Percentiles rank a stretch among this genome's conserved stretches.
phyloP scores from a whole-genome alignment of 305 asterid genomes.

The Fraxinus sp. region DNA sequence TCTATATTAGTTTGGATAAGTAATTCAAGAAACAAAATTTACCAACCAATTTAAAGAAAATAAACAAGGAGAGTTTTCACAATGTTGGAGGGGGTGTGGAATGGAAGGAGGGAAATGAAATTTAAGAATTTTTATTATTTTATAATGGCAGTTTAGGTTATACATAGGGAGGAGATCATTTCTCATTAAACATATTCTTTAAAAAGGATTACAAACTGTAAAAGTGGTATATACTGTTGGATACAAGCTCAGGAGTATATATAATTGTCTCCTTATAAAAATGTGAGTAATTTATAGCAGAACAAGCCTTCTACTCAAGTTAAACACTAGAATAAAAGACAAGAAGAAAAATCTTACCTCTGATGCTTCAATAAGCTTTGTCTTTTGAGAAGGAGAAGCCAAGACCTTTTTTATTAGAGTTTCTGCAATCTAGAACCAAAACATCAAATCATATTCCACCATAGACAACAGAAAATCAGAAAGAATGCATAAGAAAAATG shows the following conservation, averaged over 20 bases:
- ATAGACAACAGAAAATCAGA: not conserved
- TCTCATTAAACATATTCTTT: not conserved
- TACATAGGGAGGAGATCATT: not conserved
- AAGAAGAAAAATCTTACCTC: constrained; percentile 43
- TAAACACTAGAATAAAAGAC: not conserved
- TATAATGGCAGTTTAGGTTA: not conserved
- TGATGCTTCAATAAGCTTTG: constrained; percentile 74
- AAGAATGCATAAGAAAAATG: not conserved
- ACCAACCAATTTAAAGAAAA: not conserved
- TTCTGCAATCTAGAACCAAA: constrained; percentile 66
- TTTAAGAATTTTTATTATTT: not conserved
- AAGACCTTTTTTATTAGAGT: constrained; percentile 65
- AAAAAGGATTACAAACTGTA: not conserved
- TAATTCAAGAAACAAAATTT: not conserved
- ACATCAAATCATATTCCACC: not conserved
- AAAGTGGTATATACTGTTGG: not conserved
- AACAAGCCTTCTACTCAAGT: not conserved
- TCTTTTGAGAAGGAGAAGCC: constrained; percentile 80
- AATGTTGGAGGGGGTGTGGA: not conserved
- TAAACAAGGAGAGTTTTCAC: not conserved
- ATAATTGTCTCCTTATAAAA: not conserved
- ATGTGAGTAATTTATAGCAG: not conserved
- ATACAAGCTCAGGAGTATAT: not conserved
- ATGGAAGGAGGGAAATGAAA: not conserved
- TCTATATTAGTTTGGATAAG: not conserved